Conservation (phyloP, 108 stramenopile species). For the Fragilaria crotonensis region DNA sequence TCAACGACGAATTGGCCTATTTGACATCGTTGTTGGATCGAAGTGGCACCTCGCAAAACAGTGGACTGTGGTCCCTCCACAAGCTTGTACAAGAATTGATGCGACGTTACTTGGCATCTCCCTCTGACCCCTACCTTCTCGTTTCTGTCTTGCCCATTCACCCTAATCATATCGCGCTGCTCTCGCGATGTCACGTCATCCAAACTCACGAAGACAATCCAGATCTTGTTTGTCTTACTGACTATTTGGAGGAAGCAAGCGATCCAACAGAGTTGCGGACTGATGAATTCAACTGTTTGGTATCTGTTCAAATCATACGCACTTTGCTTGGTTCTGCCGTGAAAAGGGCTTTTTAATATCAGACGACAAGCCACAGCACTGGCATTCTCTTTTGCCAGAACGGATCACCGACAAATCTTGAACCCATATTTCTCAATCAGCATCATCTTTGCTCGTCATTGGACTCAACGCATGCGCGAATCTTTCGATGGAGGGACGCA, state of each 20-base stretch:
- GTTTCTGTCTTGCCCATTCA: neutral
- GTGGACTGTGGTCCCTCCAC: neutral
- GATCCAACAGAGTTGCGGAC: too few species aligned
- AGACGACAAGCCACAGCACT: neutral
- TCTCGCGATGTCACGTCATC: neutral
- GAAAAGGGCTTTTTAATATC: neutral
- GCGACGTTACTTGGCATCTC: neutral
- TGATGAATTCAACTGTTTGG: too few species aligned
- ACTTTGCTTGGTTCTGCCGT: too few species aligned
- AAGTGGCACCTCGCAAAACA: neutral
- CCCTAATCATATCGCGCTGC: neutral
- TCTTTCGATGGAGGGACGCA: too few species aligned
- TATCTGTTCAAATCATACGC: neutral
- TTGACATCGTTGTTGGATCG: neutral
- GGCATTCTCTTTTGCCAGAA: neutral
- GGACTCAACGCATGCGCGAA: too few species aligned
- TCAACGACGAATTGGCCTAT: neutral
- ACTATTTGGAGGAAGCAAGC: neutral
- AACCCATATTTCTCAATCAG: neutral
- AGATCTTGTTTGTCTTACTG: neutral
- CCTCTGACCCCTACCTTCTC: slow-evolving; percentile 1
- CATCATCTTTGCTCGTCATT: too few species aligned
- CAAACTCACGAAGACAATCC: neutral
- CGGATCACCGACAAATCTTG: neutral
- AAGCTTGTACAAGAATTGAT: neutral